phyloP scores from a whole-genome alignment of 148 eudicot species.

The Cornus florida region DNA sequence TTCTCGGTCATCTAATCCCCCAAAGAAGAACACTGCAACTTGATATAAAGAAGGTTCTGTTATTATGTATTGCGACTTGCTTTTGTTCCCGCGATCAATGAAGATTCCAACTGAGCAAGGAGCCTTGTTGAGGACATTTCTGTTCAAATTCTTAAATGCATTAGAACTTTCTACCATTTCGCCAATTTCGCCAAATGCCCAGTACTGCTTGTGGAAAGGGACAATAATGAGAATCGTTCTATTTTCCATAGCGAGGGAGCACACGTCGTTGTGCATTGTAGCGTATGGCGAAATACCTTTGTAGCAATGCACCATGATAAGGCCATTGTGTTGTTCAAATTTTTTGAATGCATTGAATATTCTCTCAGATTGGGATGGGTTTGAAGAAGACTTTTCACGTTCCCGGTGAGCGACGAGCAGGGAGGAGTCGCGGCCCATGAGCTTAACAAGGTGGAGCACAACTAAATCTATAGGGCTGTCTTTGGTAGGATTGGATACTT shows the following conservation, averaged over 20 bases:
- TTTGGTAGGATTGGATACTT: slow-evolving; percentile 42
- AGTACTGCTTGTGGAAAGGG: slow-evolving; percentile 49
- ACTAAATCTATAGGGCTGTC: slow-evolving; percentile 31
- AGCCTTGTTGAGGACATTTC: slow-evolving; percentile 49
- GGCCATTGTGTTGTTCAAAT: slow-evolving; percentile 33
- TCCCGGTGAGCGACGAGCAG: slow-evolving; percentile 43
- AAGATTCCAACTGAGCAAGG: slow-evolving; percentile 65
- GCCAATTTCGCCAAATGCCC: slow-evolving; percentile 11
- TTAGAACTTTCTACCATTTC: slow-evolving; percentile 27
- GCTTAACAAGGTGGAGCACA: slow-evolving; percentile 55
- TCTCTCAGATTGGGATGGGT: slow-evolving; percentile 41
- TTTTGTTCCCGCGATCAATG: slow-evolving; percentile 35
- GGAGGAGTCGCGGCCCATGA: slow-evolving; percentile 56
- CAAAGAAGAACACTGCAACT: slow-evolving; percentile 51
- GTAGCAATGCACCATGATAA: slow-evolving; percentile 33
- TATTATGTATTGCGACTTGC: slow-evolving; percentile 9
- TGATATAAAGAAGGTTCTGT: slow-evolving; percentile 23
- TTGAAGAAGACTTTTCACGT: slow-evolving; percentile 28
- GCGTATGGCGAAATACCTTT: slow-evolving; percentile 55
- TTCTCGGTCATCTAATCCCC: slow-evolving; percentile 55
- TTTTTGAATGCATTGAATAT: slow-evolving; percentile 52
- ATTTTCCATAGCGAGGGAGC: slow-evolving; percentile 60
- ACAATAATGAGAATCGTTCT: slow-evolving; percentile 43
- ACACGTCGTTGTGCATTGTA: slow-evolving; percentile 68
- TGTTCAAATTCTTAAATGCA: slow-evolving; percentile 39